phyloP scores from a whole-genome alignment of 2,329 filamentous ascomycete genomes.

The Aspergillus tanneri region DNA sequence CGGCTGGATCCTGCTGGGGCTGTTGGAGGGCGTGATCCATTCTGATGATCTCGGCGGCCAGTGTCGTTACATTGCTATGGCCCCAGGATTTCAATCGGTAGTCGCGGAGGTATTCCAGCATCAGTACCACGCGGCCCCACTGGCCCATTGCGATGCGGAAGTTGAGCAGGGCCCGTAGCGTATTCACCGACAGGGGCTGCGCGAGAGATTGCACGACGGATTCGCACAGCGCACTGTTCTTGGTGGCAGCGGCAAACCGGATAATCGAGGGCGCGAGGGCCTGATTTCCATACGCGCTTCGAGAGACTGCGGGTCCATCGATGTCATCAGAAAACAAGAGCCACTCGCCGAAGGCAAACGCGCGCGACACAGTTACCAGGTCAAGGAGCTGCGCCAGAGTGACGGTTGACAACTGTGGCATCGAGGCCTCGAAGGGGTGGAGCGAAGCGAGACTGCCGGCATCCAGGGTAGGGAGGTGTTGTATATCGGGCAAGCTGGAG shows the following conservation, averaged over 20 bases:
- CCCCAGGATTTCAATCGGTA: constrained; percentile 38
- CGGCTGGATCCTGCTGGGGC: constrained; percentile 1
- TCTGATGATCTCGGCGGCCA: constrained; percentile 43
- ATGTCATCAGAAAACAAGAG: constrained; percentile 53
- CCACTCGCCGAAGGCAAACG: constrained; percentile 54
- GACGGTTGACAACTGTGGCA: constrained; percentile 44
- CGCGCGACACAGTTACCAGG: constrained; percentile 47
- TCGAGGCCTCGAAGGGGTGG: constrained; percentile 28
- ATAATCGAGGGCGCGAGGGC: constrained; percentile 54
- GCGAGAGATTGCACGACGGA: constrained; percentile 29
- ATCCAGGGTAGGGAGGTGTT: constrained; percentile 20
- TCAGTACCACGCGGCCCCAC: constrained; percentile 35
- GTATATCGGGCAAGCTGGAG: constrained; percentile 14
- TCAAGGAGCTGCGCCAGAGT: constrained; percentile 54
- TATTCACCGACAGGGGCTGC: constrained; percentile 37
- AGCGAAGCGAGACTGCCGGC: constrained; percentile 16
- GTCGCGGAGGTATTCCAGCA: constrained; percentile 36
- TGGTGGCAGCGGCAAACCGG: constrained; percentile 53
- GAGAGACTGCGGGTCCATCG: constrained; percentile 55
- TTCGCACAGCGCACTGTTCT: constrained; percentile 40
- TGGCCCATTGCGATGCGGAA: constrained; percentile 33
- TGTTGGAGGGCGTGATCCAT: constrained; percentile 30
- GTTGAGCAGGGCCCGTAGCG: constrained; percentile 37
- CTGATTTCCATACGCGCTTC: constrained; percentile 46
- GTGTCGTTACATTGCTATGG: constrained; percentile 35